Evolutionary conservation across 768 basidiomycete genomes (phyloP).

Genomic region (Goffeauzyma gilvescens): DNA sequence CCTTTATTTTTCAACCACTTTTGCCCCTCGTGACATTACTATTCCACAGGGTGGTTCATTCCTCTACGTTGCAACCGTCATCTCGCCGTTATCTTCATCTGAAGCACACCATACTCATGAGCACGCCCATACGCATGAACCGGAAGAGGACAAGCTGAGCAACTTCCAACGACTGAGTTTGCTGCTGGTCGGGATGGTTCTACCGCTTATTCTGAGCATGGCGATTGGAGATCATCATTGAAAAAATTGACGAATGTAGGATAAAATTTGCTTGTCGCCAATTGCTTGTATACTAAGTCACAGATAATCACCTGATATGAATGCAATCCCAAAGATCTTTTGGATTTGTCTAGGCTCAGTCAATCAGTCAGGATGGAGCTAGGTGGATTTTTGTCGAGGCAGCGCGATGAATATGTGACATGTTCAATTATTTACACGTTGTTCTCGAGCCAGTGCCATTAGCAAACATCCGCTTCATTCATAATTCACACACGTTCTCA

Average conservation of each 20-base stretch:
- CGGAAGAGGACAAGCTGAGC: constrained; percentile 35
- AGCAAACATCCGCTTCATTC: too few relatives aligned
- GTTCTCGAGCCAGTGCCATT: too few relatives aligned
- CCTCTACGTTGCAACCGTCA: constrained; percentile 76
- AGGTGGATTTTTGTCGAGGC: too few relatives aligned
- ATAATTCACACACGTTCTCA: too few relatives aligned
- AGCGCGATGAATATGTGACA: too few relatives aligned
- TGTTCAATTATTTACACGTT: too few relatives aligned
- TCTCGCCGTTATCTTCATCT: constrained; percentile 46
- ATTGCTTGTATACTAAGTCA: not conserved
- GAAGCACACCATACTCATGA: constrained; percentile 29
- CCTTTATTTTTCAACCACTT: too few relatives aligned
- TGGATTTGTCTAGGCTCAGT: too few relatives aligned
- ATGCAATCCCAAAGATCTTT: too few relatives aligned
- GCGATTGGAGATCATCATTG: constrained; percentile 44
- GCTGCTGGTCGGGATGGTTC: constrained; percentile 49
- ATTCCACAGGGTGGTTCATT: constrained; percentile 91
- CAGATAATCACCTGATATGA: not conserved
- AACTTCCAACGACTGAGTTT: constrained; percentile 39
- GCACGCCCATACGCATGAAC: constrained; percentile 33
- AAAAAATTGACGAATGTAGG: not conserved
- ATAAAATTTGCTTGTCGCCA: not conserved
- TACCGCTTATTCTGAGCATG: constrained; percentile 45
- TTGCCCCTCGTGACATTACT: too few relatives aligned
- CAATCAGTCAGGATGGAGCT: too few relatives aligned